Evolutionary conservation across 805 yeast species (phyloP).

Genomic region (Metschnikowia drakensbergensis): DNA sequence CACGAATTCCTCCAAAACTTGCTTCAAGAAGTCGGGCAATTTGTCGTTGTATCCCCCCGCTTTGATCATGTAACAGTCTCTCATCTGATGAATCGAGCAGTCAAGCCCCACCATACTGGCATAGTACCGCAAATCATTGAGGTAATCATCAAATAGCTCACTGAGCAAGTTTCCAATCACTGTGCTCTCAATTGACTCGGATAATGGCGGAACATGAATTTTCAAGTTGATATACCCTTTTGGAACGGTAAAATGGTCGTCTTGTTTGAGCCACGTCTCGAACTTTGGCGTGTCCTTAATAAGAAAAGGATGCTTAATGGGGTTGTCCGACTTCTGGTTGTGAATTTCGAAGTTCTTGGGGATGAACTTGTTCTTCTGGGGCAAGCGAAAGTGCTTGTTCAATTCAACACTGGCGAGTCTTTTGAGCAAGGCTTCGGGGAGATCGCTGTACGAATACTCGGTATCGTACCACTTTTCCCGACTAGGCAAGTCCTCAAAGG

Average conservation of each 20-base stretch:
- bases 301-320: slow-evolving; percentile 57
- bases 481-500: slow-evolving; percentile 42
- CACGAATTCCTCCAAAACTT: slow-evolving; percentile 53
- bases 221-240: slow-evolving; percentile 68
- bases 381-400: slow-evolving; percentile 48
- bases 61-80: slow-evolving; percentile 64
- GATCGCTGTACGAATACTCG: slow-evolving; percentile 51
- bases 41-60: slow-evolving; percentile 85
- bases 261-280: slow-evolving; percentile 84
- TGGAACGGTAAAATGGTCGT: slow-evolving; percentile 86
- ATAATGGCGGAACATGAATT: slow-evolving; percentile 62
- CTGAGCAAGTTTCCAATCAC: slow-evolving; percentile 59
- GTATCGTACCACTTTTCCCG: slow-evolving; percentile 91
- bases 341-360: slow-evolving; percentile 72
- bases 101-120: slow-evolving; percentile 79
- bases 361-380: slow-evolving; percentile 73
- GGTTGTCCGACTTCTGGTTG: slow-evolving; percentile 30
- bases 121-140: slow-evolving; percentile 74
- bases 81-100: slow-evolving; percentile 52
- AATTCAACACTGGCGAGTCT: slow-evolving; percentile 28
- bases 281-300: slow-evolving; percentile 48
- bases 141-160: slow-evolving; percentile 69
- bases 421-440: slow-evolving; percentile 39
- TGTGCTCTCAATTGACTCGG: slow-evolving; percentile 53
- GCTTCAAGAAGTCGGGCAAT: slow-evolving; percentile 55